phyloP scores from a whole-genome alignment of 495 filamentous ascomycete species.

The Podospora fimiseda region DNA sequence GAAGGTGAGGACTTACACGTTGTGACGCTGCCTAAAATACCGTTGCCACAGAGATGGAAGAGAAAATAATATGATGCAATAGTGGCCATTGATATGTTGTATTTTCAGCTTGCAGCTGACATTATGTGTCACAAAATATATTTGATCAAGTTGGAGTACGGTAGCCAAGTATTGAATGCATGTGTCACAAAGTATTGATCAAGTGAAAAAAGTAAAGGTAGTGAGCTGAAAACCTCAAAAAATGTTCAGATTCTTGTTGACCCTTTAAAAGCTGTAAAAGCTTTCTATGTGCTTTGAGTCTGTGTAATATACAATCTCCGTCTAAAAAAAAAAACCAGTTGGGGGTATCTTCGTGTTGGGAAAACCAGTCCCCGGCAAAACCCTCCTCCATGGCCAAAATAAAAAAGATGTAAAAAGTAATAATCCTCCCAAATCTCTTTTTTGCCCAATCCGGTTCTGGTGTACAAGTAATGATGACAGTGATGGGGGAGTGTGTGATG shows the following conservation, averaged over 20 bases:
- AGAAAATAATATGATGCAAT: too few species aligned
- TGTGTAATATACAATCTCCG: neutral
- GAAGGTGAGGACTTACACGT: too few species aligned
- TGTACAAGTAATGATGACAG: slow-evolving; percentile 6
- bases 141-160: neutral
- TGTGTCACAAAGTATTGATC: neutral
- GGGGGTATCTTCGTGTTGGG: slow-evolving; percentile 44
- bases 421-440: neutral
- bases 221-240: neutral
- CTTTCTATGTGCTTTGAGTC: neutral
- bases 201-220: neutral
- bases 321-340: slow-evolving; percentile 9
- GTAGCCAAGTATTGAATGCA: neutral
- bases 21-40: too few species aligned
- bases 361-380: slow-evolving; percentile 44
- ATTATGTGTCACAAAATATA: neutral
- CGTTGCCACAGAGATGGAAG: too few species aligned
- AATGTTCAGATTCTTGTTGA: neutral
- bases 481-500: slow-evolving; percentile 9
- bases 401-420: slow-evolving; percentile 26
- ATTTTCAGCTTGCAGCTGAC: too few species aligned
- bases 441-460: neutral
- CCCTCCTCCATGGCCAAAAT: slow-evolving; percentile 20
- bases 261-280: neutral
- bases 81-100: too few species aligned